Evolutionary conservation across 495 filamentous ascomycete species (phyloP).

Genomic region (Xylaria sp.): DNA sequence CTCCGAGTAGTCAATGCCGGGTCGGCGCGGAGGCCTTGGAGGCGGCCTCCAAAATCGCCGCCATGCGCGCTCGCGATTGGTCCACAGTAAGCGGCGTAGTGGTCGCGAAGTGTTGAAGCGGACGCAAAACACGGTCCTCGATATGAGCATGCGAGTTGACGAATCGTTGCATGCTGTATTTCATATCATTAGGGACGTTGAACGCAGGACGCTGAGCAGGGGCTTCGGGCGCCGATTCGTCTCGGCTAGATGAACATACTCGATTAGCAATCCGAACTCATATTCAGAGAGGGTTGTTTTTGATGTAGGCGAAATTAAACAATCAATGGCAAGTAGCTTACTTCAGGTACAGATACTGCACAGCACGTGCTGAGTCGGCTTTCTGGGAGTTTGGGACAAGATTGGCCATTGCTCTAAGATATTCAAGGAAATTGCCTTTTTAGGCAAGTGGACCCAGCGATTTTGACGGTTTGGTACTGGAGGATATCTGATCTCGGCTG

Average conservation of each 20-base stretch:
- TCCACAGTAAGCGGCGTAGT: constrained; percentile 37
- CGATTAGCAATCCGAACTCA: not conserved
- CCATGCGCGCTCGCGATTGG: constrained; percentile 39
- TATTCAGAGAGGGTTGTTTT: too few species aligned
- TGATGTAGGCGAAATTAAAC: not conserved
- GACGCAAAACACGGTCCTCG: constrained; percentile 35
- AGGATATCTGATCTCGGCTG: constrained; percentile 13
- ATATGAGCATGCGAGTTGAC: constrained; percentile 40
- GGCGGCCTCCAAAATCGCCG: constrained; percentile 31
- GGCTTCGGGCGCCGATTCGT: constrained; percentile 23
- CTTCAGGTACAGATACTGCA: constrained; percentile 39
- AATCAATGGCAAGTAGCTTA: constrained; percentile 22
- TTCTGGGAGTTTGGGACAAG: constrained; percentile 28
- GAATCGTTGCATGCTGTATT: constrained; percentile 39
- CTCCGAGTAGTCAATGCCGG: constrained; percentile 19
- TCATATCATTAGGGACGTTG: constrained; percentile 35
- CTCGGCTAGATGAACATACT: constrained; percentile 25
- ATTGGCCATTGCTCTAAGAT: constrained; percentile 29
- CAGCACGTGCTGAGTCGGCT: constrained; percentile 35
- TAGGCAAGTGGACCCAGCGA: constrained; percentile 29
- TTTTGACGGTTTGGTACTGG: constrained; percentile 6
- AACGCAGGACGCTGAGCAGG: constrained; percentile 30
- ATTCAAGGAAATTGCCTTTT: constrained; percentile 28
- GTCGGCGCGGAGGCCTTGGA: constrained; percentile 9
- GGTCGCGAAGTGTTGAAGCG: constrained; percentile 26